Conservation (phyloP, 164 flowering plant genomes). For the Paratinospora sagittata region DNA sequence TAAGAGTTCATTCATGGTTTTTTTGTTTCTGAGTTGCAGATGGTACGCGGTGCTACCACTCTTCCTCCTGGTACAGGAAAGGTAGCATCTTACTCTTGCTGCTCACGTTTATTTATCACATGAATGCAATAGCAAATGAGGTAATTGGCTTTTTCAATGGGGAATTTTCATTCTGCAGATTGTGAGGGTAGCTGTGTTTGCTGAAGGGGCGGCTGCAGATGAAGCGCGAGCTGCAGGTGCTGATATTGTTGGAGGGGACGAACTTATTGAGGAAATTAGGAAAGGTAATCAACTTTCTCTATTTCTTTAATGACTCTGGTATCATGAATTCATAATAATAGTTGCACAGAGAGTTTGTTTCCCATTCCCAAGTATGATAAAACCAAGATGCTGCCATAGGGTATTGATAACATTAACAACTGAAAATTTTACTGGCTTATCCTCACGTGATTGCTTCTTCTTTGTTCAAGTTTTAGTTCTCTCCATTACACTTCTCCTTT, state of each 20-base stretch:
- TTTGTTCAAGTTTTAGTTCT: too few relatives aligned
- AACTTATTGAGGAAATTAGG: slow-evolving; percentile 72
- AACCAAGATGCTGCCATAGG: too few relatives aligned
- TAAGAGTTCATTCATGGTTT: background rate
- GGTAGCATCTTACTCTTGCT: slow-evolving; percentile 35
- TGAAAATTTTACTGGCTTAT: too few relatives aligned
- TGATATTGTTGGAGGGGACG: slow-evolving; percentile 84
- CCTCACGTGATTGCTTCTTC: too few relatives aligned
- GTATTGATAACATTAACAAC: too few relatives aligned
- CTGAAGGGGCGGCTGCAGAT: slow-evolving; percentile 87
- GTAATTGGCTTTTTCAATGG: background rate
- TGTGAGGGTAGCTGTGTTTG: slow-evolving; percentile 81
- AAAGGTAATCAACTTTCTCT: slow-evolving; percentile 38
- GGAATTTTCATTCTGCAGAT: slow-evolving; percentile 31
- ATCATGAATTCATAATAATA: background rate
- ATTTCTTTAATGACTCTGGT: background rate
- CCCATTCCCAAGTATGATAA: background rate
- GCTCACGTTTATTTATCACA: background rate
- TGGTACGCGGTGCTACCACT: slow-evolving; percentile 64
- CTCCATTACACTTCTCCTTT: too few relatives aligned
- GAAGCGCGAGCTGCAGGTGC: slow-evolving; percentile 98
- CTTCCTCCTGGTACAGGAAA: slow-evolving; percentile 91
- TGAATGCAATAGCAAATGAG: background rate
- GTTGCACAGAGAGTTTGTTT: background rate
- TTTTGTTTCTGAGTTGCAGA: slow-evolving; percentile 43